Evolutionary conservation across 2,329 filamentous ascomycete species (phyloP).

Genomic region (Alternaria solani): DNA sequence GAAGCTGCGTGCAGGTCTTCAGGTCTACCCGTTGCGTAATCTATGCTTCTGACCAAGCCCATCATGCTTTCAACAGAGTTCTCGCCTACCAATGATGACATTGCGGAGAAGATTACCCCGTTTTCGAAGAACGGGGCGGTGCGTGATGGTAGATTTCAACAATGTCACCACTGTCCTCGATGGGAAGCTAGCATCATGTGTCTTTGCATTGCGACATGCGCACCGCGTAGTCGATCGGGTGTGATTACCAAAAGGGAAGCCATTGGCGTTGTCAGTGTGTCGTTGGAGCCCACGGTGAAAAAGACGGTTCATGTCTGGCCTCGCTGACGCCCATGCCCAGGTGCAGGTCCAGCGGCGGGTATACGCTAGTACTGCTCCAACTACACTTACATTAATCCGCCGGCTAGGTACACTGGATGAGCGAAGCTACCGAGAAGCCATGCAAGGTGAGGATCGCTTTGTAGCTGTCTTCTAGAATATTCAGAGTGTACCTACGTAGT

Average conservation of each 20-base stretch:
- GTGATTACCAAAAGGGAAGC: not conserved
- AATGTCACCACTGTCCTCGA: not conserved
- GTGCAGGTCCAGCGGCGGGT: not conserved
- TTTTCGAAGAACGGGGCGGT: not conserved
- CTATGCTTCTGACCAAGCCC: not conserved
- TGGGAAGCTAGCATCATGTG: not conserved
- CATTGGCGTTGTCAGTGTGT: not conserved
- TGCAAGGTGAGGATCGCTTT: not conserved
- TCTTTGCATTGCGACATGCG: not conserved
- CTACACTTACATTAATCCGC: not conserved
- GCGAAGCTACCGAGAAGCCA: not conserved
- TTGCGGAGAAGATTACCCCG: not conserved
- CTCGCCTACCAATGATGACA: not conserved
- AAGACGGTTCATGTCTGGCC: not conserved
- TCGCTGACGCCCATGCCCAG: not conserved
- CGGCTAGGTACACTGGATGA: not conserved
- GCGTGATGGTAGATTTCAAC: not conserved
- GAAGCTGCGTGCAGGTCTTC: not conserved
- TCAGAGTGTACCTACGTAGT: not conserved
- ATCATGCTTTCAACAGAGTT: not conserved
- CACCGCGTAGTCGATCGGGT: not conserved
- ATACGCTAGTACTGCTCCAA: not conserved
- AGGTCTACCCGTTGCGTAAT: not conserved
- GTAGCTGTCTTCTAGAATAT: not conserved
- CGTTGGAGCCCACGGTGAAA: not conserved